phyloP scores from a whole-genome alignment of 805 yeast genomes.

The Sugiyamaella valdiviana region DNA sequence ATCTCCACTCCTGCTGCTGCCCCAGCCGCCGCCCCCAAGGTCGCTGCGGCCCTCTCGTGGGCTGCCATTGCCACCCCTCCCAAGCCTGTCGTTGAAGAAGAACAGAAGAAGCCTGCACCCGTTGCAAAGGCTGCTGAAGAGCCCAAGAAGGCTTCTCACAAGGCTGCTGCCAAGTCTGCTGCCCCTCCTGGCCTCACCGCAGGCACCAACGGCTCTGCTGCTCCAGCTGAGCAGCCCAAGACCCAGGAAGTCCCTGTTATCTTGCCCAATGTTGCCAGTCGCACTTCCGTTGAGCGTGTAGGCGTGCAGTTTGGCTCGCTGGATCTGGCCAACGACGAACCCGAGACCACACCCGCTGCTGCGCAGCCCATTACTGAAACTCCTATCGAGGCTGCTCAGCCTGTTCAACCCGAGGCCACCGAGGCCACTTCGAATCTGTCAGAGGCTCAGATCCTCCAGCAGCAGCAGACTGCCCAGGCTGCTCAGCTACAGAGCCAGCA shows the following conservation, averaged over 20 bases:
- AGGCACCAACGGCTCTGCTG: slow-evolving; percentile 20
- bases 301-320: slow-evolving; percentile 63
- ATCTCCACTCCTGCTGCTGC: slow-evolving; percentile 19
- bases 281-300: slow-evolving; percentile 38
- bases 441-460: slow-evolving; percentile 19
- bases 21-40: background rate
- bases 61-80: slow-evolving; percentile 51
- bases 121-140: slow-evolving; percentile 6
- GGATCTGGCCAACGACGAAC: slow-evolving; percentile 39
- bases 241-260: slow-evolving; percentile 42
- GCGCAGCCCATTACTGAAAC: background rate
- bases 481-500: slow-evolving; percentile 14
- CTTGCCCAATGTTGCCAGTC: slow-evolving; percentile 45
- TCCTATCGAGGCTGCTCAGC: slow-evolving; percentile 6
- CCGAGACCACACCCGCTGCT: slow-evolving; percentile 21
- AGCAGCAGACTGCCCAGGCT: slow-evolving; percentile 23
- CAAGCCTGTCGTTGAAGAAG: slow-evolving; percentile 31
- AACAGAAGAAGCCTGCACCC: slow-evolving; percentile 26
- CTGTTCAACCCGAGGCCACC: slow-evolving; percentile 11
- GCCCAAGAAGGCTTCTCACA: background rate
- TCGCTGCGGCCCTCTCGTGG: slow-evolving; percentile 45
- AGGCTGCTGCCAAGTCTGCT: background rate
- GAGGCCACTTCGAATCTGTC: slow-evolving; percentile 12
- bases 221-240: slow-evolving; percentile 2
- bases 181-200: slow-evolving; percentile 26